These are phyloP conservation scores for Rhizophagus clarus DNA, from an alignment of 192 early-diverging fungal genomes.

Conservation along the genomic window DNA sequence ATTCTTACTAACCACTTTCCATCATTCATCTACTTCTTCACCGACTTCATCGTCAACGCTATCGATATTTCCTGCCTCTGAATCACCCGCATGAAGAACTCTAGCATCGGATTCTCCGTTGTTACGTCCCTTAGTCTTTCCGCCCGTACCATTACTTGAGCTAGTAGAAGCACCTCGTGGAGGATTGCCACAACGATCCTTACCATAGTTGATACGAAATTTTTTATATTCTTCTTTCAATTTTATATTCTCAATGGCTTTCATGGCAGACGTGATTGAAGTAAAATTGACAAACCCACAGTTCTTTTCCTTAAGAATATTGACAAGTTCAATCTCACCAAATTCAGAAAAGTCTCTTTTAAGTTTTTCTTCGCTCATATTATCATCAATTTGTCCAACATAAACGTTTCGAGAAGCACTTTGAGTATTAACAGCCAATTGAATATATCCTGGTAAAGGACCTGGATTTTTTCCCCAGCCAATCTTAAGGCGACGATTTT, in stretches of 20 bases:
- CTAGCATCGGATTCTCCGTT: conserved; percentile 32
- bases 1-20: conserved; percentile 10
- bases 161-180: conserved; percentile 38
- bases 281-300: conserved; percentile 89
- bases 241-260: conserved; percentile 74
- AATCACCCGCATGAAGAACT: conserved; percentile 30
- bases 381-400: conserved; percentile 68
- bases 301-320: conserved; percentile 80
- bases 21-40: conserved; percentile 27
- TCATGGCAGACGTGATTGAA: conserved; percentile 72
- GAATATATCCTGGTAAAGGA: conserved; percentile 48
- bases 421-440: conserved; percentile 37
- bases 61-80: conserved; percentile 22
- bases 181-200: conserved; percentile 85
- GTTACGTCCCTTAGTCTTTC: conserved; percentile 26
- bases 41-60: conserved; percentile 6
- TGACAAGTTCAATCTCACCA: conserved; percentile 88
- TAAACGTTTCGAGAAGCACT: conserved; percentile 81
- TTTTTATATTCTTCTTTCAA: conserved; percentile 60
- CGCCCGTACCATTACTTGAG: not conserved
- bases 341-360: conserved; percentile 75
- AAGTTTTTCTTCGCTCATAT: conserved; percentile 69
- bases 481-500: conserved; percentile 74
- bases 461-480: conserved; percentile 78
- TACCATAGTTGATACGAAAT: conserved; percentile 77